phyloP scores from a whole-genome alignment of 805 yeast genomes.

The Kluyveromyces aestuarii region DNA sequence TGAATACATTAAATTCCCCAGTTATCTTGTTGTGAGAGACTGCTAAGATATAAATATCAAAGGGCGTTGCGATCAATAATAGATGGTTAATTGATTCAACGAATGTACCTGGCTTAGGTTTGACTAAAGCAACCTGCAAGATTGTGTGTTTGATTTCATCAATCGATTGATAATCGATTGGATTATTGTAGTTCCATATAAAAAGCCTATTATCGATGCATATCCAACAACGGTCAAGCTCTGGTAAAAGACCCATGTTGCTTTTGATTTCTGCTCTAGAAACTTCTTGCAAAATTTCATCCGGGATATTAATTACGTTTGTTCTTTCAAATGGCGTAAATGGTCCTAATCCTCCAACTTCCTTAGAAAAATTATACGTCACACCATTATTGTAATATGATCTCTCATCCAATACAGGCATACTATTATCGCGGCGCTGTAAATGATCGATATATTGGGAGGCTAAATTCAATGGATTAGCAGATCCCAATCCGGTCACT shows the following conservation, averaged over 20 bases:
- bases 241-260: conserved; percentile 77
- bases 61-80: conserved; percentile 69
- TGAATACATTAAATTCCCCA: conserved; percentile 56
- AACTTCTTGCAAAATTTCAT: conserved; percentile 64
- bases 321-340: conserved; percentile 74
- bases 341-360: conserved; percentile 34
- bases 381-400: conserved; percentile 46
- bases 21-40: conserved; percentile 41
- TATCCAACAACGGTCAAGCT: conserved; percentile 77
- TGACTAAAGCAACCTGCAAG: conserved; percentile 63
- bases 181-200: conserved; percentile 69
- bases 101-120: conserved; percentile 75
- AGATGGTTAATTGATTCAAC: conserved; percentile 66
- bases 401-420: conserved; percentile 46
- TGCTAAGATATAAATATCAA: conserved; percentile 69
- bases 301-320: conserved; percentile 65
- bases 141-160: conserved; percentile 78
- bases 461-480: conserved; percentile 44
- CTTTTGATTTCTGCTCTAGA: conserved; percentile 57
- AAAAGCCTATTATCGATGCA: conserved; percentile 71
- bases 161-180: conserved; percentile 64
- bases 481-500: conserved; percentile 24
- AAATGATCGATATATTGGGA: conserved; percentile 53
- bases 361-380: conserved; percentile 57
- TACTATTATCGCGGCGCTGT: conserved; percentile 46